Base-by-base conservation (phyloP, 2,329 filamentous ascomycete genomes). In the Hymenotorrendiella dingleyae region DNA sequence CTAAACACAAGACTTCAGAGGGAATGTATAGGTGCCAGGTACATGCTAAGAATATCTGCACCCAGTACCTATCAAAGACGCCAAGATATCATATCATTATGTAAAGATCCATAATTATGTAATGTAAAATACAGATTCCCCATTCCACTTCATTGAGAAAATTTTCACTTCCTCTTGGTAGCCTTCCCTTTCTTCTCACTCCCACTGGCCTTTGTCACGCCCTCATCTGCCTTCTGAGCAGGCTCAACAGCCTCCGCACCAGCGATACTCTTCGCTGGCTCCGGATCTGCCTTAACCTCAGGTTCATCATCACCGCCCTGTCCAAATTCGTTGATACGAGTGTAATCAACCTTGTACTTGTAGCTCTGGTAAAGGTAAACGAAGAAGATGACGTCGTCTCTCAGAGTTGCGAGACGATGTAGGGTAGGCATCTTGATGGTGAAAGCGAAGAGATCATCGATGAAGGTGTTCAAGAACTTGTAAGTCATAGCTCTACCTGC, bases 361-460 rank as follows among this genome's bases (percentile, higher is more conserved):
- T 81, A 98, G 48, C 83, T 79, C 69, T 98, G 93, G 67, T 98
- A 98, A 4, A 98, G 57, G 68, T 96, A 98, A 46, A 98, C 75
- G 63, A 98, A 98, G 74, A 98, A 98, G 62, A 98, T 97, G 53
- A 98, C 74, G 60, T 98, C 93, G 63, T 98, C 93, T 47, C 93
- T 77, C 50, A 98, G 76, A 0, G 93, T 97, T 1, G 93, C 89
- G 38, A 98, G 72, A 12, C 93, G 80, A 66, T 98, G 93, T 39
- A 98, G 73, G 49, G 90, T 80, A 1, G 93, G 93, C 93, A 98
- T 98, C 71, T 97, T 97, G 71, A 98, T 96, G 28, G 93, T 98
- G 60, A 97, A 98, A 2, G 93, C 93, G 61, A 98, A 98, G 23
- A 98, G 73, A 62, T 98, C 93, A 66, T 98, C 93, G 63, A 98